Evolutionary conservation across 768 basidiomycete genomes (phyloP).

Genomic region (Holtermannia corniformis): DNA sequence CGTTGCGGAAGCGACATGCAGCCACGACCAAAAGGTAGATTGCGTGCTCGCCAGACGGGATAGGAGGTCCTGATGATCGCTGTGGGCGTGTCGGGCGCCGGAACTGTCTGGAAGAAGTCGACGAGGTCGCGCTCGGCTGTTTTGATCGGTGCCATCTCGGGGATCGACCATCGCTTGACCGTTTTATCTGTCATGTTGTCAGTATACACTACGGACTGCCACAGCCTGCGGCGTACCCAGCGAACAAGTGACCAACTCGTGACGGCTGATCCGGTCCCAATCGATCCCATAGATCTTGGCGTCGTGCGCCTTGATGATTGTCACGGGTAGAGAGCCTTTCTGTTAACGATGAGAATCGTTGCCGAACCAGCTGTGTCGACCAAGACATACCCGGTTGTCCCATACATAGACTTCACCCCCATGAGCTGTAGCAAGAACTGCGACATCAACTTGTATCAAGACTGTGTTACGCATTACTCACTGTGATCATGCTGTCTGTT

Average conservation of each 20-base stretch:
- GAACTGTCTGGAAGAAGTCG: slow-evolving; percentile 14
- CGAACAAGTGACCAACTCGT: slow-evolving; percentile 86
- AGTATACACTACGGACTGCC: not conserved
- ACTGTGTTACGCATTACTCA: not conserved
- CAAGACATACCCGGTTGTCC: slow-evolving; percentile 72
- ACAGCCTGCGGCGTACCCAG: slow-evolving; percentile 42
- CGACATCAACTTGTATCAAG: not conserved
- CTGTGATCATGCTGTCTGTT: slow-evolving; percentile 71
- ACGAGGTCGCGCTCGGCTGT: not conserved
- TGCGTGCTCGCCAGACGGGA: slow-evolving; percentile 88
- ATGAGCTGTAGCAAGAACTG: slow-evolving; percentile 76
- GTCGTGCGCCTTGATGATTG: slow-evolving; percentile 67
- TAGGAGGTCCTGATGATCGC: slow-evolving; percentile 57
- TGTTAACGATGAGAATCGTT: slow-evolving; percentile 35
- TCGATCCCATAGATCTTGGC: slow-evolving; percentile 96
- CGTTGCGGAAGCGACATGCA: slow-evolving; percentile 80
- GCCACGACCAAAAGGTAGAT: slow-evolving; percentile 84
- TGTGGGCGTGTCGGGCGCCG: slow-evolving; percentile 29
- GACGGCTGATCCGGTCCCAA: slow-evolving; percentile 68
- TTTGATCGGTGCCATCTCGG: slow-evolving; percentile 17
- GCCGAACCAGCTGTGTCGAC: not conserved
- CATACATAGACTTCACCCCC: slow-evolving; percentile 78
- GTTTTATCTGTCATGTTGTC: slow-evolving; percentile 55
- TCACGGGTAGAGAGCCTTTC: slow-evolving; percentile 80
- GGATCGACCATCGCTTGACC: slow-evolving; percentile 75